phyloP scores from a whole-genome alignment of 352 stramenopile species.

The Phytophthora citrophthora region DNA sequence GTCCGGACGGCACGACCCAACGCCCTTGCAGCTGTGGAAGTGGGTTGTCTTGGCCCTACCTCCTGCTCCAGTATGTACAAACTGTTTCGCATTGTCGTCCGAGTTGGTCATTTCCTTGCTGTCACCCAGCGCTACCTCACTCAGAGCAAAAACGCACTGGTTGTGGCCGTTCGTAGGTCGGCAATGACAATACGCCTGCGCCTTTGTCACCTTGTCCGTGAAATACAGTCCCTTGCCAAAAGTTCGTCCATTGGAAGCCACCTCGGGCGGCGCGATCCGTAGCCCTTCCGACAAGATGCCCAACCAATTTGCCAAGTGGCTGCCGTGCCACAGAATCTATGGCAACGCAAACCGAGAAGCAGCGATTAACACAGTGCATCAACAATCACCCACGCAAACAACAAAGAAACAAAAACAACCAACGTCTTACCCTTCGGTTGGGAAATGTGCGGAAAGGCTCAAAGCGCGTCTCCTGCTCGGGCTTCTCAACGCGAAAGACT shows the following conservation, averaged over 20 bases:
- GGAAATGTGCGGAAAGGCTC: conserved; percentile 48
- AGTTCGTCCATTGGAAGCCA: conserved; percentile 73
- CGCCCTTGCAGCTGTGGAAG: conserved; percentile 72
- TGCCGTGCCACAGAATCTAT: conserved; percentile 91
- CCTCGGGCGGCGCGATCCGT: conserved; percentile 79
- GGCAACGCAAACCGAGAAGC: conserved; percentile 29
- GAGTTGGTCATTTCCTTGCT: conserved; percentile 65
- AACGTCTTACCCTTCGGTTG: conserved; percentile 58
- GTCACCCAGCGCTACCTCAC: conserved; percentile 74
- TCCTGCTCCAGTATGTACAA: conserved; percentile 49
- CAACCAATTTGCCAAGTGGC: conserved; percentile 81
- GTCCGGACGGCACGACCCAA: conserved; percentile 68
- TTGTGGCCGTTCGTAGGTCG: conserved; percentile 49
- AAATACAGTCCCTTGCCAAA: conserved; percentile 91
- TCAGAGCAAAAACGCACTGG: conserved; percentile 63
- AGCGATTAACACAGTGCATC: conserved; percentile 23
- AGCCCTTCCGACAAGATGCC: conserved; percentile 85
- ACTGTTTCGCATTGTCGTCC: conserved; percentile 55
- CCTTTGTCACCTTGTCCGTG: conserved; percentile 85
- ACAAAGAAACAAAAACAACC: conserved; percentile 19
- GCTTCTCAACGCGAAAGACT: conserved; percentile 71
- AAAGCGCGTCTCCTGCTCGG: conserved; percentile 56
- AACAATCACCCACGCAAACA: conserved; percentile 13
- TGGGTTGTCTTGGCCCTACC: conserved; percentile 42
- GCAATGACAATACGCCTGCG: conserved; percentile 70